Percentiles rank a stretch among this genome's conserved stretches.
Evolutionary conservation across 129 eudicot genomes (phyloP).

Genomic region (Escallonia herrerae): DNA sequence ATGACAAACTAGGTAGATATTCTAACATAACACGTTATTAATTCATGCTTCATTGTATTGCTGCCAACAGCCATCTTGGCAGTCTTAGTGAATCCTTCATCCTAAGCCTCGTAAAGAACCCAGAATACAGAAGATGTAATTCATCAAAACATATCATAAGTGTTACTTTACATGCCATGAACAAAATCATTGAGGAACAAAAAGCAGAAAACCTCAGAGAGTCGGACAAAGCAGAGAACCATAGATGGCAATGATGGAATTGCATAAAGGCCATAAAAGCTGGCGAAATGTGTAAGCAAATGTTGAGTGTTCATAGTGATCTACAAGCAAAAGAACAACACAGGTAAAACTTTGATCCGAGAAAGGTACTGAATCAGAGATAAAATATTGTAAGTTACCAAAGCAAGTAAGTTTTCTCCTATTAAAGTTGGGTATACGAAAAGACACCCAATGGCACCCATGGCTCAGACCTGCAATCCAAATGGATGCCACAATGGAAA

Average conservation of each 20-base stretch:
- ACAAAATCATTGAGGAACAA: background rate
- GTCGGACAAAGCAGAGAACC: constrained; percentile 63
- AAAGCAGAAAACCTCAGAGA: background rate
- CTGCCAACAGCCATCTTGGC: constrained; percentile 72
- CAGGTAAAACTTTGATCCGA: background rate
- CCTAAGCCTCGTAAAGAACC: constrained; percentile 79
- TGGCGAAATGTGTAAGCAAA: constrained; percentile 49
- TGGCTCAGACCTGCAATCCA: constrained; percentile 70
- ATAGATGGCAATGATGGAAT: constrained; percentile 86
- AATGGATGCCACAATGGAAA: constrained; percentile 5
- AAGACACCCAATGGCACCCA: constrained; percentile 76
- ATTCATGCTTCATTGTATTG: constrained; percentile 57
- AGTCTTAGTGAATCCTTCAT: constrained; percentile 67
- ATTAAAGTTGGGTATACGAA: constrained; percentile 72
- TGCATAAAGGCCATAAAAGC: constrained; percentile 49
- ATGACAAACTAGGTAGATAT: no score
- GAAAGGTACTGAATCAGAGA: background rate
- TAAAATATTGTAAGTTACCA: constrained; percentile 44
- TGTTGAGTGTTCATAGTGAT: constrained; percentile 93
- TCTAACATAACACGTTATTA: no score
- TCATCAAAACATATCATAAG: constrained; percentile 63
- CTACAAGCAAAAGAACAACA: constrained; percentile 31
- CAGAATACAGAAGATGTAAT: constrained; percentile 75
- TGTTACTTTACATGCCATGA: background rate
- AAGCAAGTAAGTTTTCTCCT: constrained; percentile 81